Evolutionary conservation across 148 eudicot genomes (phyloP).

Genomic region (Rhododendron williamsianum): DNA sequence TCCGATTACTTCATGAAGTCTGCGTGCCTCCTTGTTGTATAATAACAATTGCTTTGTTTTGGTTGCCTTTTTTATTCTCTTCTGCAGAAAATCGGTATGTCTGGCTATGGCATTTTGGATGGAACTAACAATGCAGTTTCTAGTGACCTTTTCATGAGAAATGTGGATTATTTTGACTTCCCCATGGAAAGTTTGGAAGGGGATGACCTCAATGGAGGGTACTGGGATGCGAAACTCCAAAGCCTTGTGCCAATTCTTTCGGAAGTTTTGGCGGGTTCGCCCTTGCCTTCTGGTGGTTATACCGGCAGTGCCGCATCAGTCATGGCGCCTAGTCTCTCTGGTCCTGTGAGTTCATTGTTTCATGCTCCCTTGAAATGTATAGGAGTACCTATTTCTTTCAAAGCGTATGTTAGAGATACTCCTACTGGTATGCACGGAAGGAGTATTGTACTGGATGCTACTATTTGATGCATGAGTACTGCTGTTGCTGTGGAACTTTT

Average conservation of each 20-base stretch:
- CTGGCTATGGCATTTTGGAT: neutral
- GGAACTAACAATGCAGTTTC: neutral
- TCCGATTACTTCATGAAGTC: neutral
- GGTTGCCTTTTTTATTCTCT: neutral
- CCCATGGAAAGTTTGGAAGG: conserved; percentile 27
- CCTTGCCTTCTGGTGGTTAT: neutral
- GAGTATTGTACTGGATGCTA: neutral
- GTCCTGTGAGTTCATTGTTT: conserved; percentile 5
- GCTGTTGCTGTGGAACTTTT: conserved; percentile 2
- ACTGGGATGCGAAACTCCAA: conserved; percentile 5
- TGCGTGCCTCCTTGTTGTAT: neutral
- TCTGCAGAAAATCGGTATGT: conserved; percentile 2
- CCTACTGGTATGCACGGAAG: neutral
- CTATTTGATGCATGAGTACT: neutral
- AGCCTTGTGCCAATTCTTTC: neutral
- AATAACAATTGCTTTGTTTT: no score
- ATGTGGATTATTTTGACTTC: conserved; percentile 14
- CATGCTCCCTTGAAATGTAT: neutral
- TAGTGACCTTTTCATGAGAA: neutral
- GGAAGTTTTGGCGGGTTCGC: neutral
- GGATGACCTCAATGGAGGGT: conserved; percentile 14
- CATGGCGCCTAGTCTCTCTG: neutral
- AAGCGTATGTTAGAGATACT: neutral
- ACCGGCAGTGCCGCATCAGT: neutral
- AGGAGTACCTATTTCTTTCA: neutral